phyloP scores from a whole-genome alignment of 2,329 filamentous ascomycete genomes.

The Fusarium globosum region DNA sequence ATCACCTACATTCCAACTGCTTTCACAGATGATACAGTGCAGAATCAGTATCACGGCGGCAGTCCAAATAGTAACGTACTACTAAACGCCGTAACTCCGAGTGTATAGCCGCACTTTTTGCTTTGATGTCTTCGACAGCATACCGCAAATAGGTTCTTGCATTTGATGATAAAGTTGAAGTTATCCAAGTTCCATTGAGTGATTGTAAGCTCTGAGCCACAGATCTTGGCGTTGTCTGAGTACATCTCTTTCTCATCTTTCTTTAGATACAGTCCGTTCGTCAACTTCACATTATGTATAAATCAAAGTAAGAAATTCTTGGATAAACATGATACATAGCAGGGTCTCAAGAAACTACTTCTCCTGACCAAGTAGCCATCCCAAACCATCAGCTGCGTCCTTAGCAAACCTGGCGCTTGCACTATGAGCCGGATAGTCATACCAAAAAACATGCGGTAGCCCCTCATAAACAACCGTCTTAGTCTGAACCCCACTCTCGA shows the following conservation, averaged over 20 bases:
- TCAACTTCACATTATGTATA: rapidly evolving
- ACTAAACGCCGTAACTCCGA: background rate
- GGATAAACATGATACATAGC: rapidly evolving
- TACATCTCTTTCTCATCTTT: background rate
- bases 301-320: rapidly evolving
- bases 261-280: rapidly evolving
- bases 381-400: background rate
- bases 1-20: background rate
- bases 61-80: background rate
- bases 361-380: background rate
- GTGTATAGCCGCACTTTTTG: background rate
- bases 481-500: rapidly evolving
- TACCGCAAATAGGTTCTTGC: rapidly evolving
- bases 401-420: background rate
- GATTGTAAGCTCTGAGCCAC: background rate
- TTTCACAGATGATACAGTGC: rapidly evolving
- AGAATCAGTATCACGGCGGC: rapidly evolving
- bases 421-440: background rate
- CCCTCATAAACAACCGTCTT: background rate
- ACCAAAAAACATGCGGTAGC: background rate
- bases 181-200: rapidly evolving
- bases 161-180: rapidly evolving
- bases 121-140: background rate
- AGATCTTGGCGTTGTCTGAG: no score
- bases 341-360: background rate